Evolutionary conservation across 768 basidiomycete genomes (phyloP).

Genomic region (Pleurotus eryngii): DNA sequence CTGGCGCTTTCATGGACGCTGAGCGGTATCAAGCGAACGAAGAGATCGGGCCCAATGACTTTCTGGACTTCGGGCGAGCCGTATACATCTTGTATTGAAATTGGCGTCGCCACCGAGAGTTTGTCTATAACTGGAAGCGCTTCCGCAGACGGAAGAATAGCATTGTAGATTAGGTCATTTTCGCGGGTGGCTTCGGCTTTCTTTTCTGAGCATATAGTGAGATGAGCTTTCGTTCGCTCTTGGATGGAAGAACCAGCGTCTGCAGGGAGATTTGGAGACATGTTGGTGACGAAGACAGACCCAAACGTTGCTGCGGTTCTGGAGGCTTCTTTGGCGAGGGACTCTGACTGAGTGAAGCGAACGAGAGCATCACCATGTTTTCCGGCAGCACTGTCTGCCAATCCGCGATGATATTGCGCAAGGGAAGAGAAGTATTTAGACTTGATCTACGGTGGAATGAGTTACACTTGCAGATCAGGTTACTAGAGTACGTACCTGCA

Average conservation of each 20-base stretch:
- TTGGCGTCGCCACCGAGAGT: constrained; percentile 72
- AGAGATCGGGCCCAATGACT: constrained; percentile 91
- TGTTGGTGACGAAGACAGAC: constrained; percentile 63
- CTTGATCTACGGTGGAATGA: constrained; percentile 62
- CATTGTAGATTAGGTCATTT: constrained; percentile 98
- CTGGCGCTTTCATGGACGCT: constrained; percentile 95
- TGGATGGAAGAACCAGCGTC: constrained; percentile 79
- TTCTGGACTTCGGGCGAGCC: constrained; percentile 88
- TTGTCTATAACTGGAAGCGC: constrained; percentile 83
- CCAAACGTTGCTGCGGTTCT: constrained; percentile 67
- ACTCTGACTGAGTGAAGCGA: constrained; percentile 73
- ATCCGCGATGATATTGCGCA: constrained; percentile 81
- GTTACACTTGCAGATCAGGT: background rate
- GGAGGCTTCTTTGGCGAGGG: constrained; percentile 79
- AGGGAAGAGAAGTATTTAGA: constrained; percentile 85
- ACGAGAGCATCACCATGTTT: constrained; percentile 88
- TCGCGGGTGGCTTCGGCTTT: constrained; percentile 77
- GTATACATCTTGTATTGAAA: constrained; percentile 94
- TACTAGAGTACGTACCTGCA: constrained; percentile 53
- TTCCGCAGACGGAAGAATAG: constrained; percentile 75
- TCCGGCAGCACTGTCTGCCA: constrained; percentile 69
- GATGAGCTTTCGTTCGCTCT: constrained; percentile 83
- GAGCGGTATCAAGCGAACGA: constrained; percentile 81
- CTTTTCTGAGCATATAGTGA: constrained; percentile 72
- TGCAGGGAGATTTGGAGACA: constrained; percentile 80